phyloP scores from a whole-genome alignment of 306 rosid species.

The Psophocarpus tetragonolobus region DNA sequence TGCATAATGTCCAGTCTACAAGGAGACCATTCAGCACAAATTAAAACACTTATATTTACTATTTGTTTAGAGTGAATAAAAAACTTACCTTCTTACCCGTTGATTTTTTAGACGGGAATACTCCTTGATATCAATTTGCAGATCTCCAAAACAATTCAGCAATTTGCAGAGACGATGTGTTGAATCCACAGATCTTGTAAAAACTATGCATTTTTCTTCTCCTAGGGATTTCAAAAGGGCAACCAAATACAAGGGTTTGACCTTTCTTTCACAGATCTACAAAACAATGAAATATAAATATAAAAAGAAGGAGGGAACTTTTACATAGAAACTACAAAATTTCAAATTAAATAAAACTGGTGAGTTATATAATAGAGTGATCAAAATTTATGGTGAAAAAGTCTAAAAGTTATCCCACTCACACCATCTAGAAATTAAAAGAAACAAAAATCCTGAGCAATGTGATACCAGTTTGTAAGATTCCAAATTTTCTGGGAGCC shows the following conservation, averaged over 20 bases:
- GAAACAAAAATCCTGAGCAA: conserved; percentile 8
- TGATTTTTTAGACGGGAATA: conserved; percentile 88
- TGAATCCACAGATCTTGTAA: conserved; percentile 88
- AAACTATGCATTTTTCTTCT: conserved; percentile 84
- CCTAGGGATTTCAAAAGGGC: conserved; percentile 76
- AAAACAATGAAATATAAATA: conserved; percentile 7
- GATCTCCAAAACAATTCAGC: conserved; percentile 64
- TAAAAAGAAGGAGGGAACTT: conserved; percentile 15
- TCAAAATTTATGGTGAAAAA: neutral
- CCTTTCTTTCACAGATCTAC: conserved; percentile 76
- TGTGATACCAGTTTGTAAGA: conserved; percentile 71
- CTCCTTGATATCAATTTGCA: conserved; percentile 75
- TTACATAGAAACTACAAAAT: conserved; percentile 15
- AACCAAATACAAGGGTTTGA: conserved; percentile 84
- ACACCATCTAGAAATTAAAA: neutral
- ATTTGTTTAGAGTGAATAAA: neutral
- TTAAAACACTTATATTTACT: conserved; percentile 15
- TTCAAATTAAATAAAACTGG: neutral
- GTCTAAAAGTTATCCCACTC: neutral
- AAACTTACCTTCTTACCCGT: conserved; percentile 71
- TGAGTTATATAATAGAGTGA: neutral
- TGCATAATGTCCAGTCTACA: neutral
- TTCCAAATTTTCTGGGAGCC: conserved; percentile 78
- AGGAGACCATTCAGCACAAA: neutral
- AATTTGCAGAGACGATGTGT: conserved; percentile 85